phyloP scores from a whole-genome alignment of 2,329 filamentous ascomycete genomes.

The Aspergillus sp. region DNA sequence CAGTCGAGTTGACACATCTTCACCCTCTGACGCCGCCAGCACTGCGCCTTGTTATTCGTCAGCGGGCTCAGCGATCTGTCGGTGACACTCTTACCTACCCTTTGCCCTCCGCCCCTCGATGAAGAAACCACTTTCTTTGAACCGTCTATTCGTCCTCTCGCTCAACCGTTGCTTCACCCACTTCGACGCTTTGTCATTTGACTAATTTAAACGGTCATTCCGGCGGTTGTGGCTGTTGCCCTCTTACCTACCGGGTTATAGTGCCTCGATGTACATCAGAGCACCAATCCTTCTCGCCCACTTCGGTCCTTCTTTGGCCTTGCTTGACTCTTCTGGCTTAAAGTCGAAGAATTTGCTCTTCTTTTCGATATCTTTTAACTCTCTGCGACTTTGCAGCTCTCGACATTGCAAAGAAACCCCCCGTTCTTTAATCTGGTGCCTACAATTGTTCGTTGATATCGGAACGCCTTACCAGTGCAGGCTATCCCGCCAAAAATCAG shows the following conservation, averaged over 20 bases:
- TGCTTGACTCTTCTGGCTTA: background rate
- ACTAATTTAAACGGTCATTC: background rate
- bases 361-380: background rate
- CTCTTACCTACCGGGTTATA: background rate
- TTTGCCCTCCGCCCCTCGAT: slow-evolving; percentile 12
- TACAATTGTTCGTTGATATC: background rate
- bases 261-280: slow-evolving; percentile 5
- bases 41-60: slow-evolving; percentile 20
- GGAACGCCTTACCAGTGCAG: background rate
- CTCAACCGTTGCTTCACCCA: slow-evolving; percentile 2
- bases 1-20: slow-evolving; percentile 21
- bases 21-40: slow-evolving; percentile 7
- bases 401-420: background rate
- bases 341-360: background rate
- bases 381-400: background rate
- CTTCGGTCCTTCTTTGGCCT: background rate
- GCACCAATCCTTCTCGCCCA: background rate
- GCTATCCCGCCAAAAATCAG: background rate
- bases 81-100: slow-evolving; percentile 9
- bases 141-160: background rate
- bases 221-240: slow-evolving; percentile 10
- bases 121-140: slow-evolving; percentile 1
- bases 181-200: slow-evolving; percentile 3
- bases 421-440: background rate
- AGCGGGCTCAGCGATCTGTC: slow-evolving; percentile 13